Conservation (phyloP, 2,329 filamentous ascomycete genomes). For the Exophiala calicioides region DNA sequence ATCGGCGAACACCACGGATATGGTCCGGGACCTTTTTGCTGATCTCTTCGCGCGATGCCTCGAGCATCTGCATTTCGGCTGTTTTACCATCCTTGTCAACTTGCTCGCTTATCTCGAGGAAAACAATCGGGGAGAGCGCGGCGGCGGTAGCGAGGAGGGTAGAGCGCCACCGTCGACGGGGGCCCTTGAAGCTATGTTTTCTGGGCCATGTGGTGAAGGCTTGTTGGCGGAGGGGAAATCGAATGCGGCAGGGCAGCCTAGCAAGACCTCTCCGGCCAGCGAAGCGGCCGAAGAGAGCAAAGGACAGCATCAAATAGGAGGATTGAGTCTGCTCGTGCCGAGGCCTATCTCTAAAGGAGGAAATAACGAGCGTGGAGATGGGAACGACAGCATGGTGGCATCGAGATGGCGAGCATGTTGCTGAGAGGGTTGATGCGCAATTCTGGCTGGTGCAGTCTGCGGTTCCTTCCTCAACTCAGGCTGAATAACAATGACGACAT, state of each 20-base stretch:
- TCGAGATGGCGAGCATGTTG: too few relatives aligned
- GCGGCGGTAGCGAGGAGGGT: slow-evolving; percentile 44
- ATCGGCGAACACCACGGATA: slow-evolving; percentile 59
- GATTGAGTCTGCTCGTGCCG: neutral
- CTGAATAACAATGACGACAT: too few relatives aligned
- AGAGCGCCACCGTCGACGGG: slow-evolving; percentile 32
- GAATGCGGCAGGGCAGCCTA: slow-evolving; percentile 30
- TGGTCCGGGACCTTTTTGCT: slow-evolving; percentile 66
- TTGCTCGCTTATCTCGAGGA: slow-evolving; percentile 59
- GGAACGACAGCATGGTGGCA: too few relatives aligned
- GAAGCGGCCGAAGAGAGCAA: slow-evolving; percentile 51
- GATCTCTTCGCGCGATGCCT: slow-evolving; percentile 76
- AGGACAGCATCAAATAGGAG: slow-evolving; percentile 48
- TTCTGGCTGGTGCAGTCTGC: too few relatives aligned
- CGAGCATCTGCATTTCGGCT: slow-evolving; percentile 81
- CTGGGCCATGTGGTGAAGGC: slow-evolving; percentile 27
- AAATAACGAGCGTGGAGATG: neutral
- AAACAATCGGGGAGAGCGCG: slow-evolving; percentile 59
- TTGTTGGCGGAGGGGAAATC: slow-evolving; percentile 31
- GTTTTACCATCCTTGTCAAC: slow-evolving; percentile 60
- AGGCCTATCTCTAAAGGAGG: neutral
- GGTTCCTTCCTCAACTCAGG: too few relatives aligned
- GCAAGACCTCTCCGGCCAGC: slow-evolving; percentile 45
- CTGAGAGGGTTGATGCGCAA: too few relatives aligned
- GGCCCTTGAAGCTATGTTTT: slow-evolving; percentile 31